Evolutionary conservation across 345 rosid genomes (phyloP), one percentile per base, ranked within the genome.

Genomic region (Pugionium cornutum): DNA sequence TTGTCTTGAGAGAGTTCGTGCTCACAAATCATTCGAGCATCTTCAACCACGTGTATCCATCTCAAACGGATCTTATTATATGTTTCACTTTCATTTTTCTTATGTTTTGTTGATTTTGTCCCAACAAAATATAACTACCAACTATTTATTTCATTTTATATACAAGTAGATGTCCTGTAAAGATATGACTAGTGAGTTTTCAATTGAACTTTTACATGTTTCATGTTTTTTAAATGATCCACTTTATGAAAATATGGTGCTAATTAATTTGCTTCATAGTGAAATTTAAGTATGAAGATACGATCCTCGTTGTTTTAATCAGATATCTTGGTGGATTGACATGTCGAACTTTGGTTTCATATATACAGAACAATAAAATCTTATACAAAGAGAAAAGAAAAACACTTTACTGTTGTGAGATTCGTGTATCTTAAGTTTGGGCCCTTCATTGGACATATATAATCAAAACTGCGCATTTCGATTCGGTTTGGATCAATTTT

Each of bases 31-130:
- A 58, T 72, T 52, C 36, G 5, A 72, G 50, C 76, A 72, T 52
- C 56, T 64, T 50, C 70, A 27, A 58, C 71, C 76, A 72, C 76
- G 72, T 65, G 76, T 66, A 49, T 72, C 71, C 76, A 72, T 71
- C 42, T 72, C 71, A 72, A 56, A 66, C 62, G 76, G 66, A 72
- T 72, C 71, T 64, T 18, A 10, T 32, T 27, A 55, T 53, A 65
- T 58, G 60, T 36, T 33, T 62, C 34, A 4, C 32, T 11, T 53
- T n/a, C 18, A 50, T 52, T 7, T 46, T 46, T 48, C 39, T 29
- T 47, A 56, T 48, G 26, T 63, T 39, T 43, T 47, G 61, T 65
- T 72, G 70, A 72, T 57, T 49, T 57, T 65, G 40, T 72, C 60
- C 35, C 70, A 29, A 32, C 52, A 25, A 33, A 64, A 45, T 18